Percentiles rank a stretch among this genome's conserved stretches.
These are phyloP conservation scores for Selaginella tamariscina DNA, from an alignment of 75 land plant genomes.

Conservation along the genomic window DNA sequence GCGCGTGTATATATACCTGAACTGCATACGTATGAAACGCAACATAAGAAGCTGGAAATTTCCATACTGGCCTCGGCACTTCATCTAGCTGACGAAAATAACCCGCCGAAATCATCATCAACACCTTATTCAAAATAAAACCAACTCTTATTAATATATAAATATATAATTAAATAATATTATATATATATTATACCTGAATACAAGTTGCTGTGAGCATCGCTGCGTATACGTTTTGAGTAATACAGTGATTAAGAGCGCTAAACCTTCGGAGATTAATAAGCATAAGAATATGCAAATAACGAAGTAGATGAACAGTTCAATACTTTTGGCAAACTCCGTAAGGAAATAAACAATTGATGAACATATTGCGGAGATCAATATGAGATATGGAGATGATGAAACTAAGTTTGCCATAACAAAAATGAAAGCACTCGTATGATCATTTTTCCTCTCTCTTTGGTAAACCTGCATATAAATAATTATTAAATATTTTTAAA, in stretches of 20 bases:
- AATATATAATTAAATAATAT: not conserved
- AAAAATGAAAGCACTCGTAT: constrained; percentile 46
- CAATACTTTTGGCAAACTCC: constrained; percentile 47
- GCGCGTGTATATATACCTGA: constrained; percentile 35
- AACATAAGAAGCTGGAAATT: constrained; percentile 59
- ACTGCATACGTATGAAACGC: constrained; percentile 81
- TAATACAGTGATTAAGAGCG: constrained; percentile 40
- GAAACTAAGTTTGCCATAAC: constrained; percentile 54
- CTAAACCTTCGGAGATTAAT: constrained; percentile 50
- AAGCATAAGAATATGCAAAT: constrained; percentile 65
- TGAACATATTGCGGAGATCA: constrained; percentile 53
- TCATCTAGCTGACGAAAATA: constrained; percentile 46
- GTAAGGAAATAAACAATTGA: constrained; percentile 54
- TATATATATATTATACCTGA: constrained; percentile 25
- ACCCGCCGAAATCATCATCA: constrained; percentile 71
- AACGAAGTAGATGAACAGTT: constrained; percentile 67
- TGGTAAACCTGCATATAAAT: constrained; percentile 53
- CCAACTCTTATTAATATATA: too few species aligned
- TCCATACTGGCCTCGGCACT: constrained; percentile 60
- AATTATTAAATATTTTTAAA: too few species aligned
- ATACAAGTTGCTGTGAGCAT: constrained; percentile 31
- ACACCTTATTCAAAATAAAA: constrained; percentile 27
- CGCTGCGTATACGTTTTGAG: constrained; percentile 34
- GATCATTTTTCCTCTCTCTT: constrained; percentile 44
- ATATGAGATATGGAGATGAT: constrained; percentile 61